Evolutionary conservation across 495 filamentous ascomycete species (phyloP).

Genomic region (Evernia prunastri): DNA sequence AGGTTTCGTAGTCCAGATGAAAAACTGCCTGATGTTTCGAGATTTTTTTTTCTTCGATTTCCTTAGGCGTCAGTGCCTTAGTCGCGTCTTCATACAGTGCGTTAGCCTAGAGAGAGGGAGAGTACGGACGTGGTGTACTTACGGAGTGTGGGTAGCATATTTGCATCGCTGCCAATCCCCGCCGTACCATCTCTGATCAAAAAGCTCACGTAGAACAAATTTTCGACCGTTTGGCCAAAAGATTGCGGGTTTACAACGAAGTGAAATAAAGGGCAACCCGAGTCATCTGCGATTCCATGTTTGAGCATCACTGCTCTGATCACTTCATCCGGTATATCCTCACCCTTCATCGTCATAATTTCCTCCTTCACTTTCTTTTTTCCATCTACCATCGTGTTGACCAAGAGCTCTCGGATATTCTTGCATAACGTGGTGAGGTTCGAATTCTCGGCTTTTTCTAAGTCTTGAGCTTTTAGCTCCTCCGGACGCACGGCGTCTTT

Average conservation of each 20-base stretch:
- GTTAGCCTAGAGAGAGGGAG: conserved; percentile 7
- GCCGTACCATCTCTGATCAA: conserved; percentile 79
- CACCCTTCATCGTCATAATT: conserved; percentile 21
- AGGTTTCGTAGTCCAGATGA: conserved; percentile 73
- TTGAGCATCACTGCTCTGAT: conserved; percentile 44
- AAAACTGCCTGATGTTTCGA: conserved; percentile 76
- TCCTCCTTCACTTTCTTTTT: conserved; percentile 34
- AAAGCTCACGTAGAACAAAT: conserved; percentile 95
- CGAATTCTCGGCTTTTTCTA: conserved; percentile 64
- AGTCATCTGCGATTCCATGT: conserved; percentile 52
- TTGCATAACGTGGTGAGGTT: conserved; percentile 66
- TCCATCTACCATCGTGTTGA: conserved; percentile 38
- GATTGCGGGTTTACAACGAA: conserved; percentile 84
- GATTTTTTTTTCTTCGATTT: conserved; percentile 44
- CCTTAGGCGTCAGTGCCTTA: conserved; percentile 37
- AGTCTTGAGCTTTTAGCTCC: conserved; percentile 62
- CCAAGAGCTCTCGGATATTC: conserved; percentile 51
- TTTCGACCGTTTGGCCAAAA: conserved; percentile 95
- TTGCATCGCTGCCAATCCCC: conserved; percentile 55
- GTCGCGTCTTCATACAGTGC: conserved; percentile 31
- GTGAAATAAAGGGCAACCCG: conserved; percentile 65
- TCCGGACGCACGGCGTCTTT: conserved; percentile 61
- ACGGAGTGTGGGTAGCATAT: conserved; percentile 68
- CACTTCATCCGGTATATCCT: conserved; percentile 34
- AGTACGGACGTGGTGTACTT: conserved; percentile 35